These are phyloP conservation scores for Cocos nucifera DNA, from an alignment of 176 grass and related monocot genomes.

Conservation along the genomic window DNA sequence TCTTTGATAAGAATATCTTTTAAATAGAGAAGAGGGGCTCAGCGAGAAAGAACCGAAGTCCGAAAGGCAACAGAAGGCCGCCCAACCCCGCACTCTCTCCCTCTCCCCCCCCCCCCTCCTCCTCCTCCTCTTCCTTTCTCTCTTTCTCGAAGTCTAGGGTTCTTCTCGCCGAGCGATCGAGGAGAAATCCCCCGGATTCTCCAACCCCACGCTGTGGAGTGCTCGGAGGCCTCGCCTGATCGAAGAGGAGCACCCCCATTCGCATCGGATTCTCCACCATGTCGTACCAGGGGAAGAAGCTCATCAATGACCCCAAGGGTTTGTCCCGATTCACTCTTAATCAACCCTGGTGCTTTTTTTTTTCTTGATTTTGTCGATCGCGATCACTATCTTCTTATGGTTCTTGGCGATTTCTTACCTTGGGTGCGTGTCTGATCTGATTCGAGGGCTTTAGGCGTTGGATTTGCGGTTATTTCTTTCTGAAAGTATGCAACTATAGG, in stretches of 20 bases:
- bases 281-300: constrained; percentile 87
- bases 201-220: background rate
- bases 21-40: too few species aligned
- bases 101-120: constrained; percentile 3
- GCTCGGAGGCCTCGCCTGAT: background rate
- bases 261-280: constrained; percentile 22
- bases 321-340: constrained; percentile 3
- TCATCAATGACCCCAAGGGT: constrained; percentile 87
- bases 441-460: background rate
- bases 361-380: constrained; percentile 4
- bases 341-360: constrained; percentile 4
- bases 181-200: background rate
- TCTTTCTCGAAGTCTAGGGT: background rate
- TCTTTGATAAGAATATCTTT: too few species aligned
- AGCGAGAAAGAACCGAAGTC: too few species aligned
- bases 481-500: background rate
- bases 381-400: background rate
- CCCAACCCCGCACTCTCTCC: constrained; percentile 5
- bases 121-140: constrained; percentile 11
- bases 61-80: background rate
- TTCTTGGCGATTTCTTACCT: background rate
- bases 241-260: background rate
- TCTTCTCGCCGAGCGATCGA: too few species aligned
- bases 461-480: constrained; percentile 22
- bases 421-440: background rate